Conservation (phyloP, 257 asterid genomes). For the Verbascum thapsus region DNA sequence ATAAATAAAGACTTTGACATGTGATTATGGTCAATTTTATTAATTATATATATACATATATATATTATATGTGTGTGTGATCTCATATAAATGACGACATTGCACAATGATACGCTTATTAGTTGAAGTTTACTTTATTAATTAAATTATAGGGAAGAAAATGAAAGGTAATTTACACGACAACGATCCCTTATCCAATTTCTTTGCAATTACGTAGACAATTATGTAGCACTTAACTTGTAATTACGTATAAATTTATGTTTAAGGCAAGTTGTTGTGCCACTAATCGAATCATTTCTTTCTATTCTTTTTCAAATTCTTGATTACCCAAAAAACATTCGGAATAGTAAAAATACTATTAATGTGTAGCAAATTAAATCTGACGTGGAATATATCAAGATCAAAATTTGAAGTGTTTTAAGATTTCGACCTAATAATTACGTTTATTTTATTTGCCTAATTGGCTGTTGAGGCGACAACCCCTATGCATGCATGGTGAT, state of each 20-base stretch:
- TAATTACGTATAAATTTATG: constrained; percentile 5
- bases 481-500: too few relatives aligned
- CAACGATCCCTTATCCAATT: constrained; percentile 31
- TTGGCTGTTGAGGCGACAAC: too few relatives aligned
- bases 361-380: too few relatives aligned
- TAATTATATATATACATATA: constrained; percentile 7
- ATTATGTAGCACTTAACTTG: constrained; percentile 18
- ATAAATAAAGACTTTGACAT: constrained; percentile 21
- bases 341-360: too few relatives aligned
- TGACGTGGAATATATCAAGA: too few relatives aligned
- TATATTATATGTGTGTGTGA: too few relatives aligned
- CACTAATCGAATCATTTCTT: too few relatives aligned
- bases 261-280: constrained; percentile 27
- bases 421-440: too few relatives aligned
- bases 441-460: too few relatives aligned
- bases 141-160: constrained; percentile 8
- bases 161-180: constrained; percentile 34
- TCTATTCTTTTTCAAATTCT: too few relatives aligned
- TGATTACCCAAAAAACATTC: too few relatives aligned
- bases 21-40: constrained; percentile 18
- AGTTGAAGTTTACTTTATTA: constrained; percentile 31
- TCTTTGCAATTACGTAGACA: constrained; percentile 30
- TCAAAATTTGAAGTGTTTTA: too few relatives aligned
- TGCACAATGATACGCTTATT: constrained; percentile 20
- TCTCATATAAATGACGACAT: constrained; percentile 36